Base-by-base conservation (phyloP, 2,329 filamentous ascomycete genomes). In the Penicillium sp. region DNA sequence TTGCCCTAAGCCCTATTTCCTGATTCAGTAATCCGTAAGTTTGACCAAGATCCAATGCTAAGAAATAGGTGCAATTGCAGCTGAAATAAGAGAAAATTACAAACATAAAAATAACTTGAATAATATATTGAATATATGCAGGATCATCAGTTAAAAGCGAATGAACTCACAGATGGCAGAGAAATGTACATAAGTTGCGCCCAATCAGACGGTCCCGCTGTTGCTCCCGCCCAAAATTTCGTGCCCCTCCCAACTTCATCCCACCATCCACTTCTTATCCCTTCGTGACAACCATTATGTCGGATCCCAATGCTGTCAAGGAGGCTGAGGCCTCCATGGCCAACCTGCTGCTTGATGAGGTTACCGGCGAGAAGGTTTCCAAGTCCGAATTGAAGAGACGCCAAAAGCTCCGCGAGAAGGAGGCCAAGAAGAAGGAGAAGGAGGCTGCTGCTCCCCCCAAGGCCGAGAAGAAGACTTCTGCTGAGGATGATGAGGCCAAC, bases 331-430 rank as follows among this genome's bases (percentile, higher is more conserved):
- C 65, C 54, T 70, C 65, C 63, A 68, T 84, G 57, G 79, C 79
- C 64, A 88, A 91, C 74, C 78, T 95, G 59, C 80, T 90, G 70
- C 80, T 93, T 41, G 93, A 98, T 70, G 88, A 94, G 65, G 88
- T 90, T 55, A 97, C 93, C 11, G 93, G 93, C 63, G 93, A 98
- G 75, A 84, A 71, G 63, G 77, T 84, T 44, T 90, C 86, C 74
- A 90, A 90, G 82, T 81, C 83, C 13, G 85, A 90, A 74, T 77
- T 97, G 69, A 98, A 98, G 88, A 91, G 88, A 77, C 84, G 91
- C 64, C 82, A 90, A 76, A 98, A 98, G 87, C 79, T 85, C 67
- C 85, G 91, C 58, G 82, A 91, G 70, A 83, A 81, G 71, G 89
- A 94, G 51, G 86, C 86, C 58, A 87, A 89, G 75, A 96, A 95